Percentiles rank a stretch among this genome's conserved stretches.
Evolutionary conservation across 2,329 filamentous ascomycete species (phyloP).

Genomic region (Tolypocladium cylindrosporum): DNA sequence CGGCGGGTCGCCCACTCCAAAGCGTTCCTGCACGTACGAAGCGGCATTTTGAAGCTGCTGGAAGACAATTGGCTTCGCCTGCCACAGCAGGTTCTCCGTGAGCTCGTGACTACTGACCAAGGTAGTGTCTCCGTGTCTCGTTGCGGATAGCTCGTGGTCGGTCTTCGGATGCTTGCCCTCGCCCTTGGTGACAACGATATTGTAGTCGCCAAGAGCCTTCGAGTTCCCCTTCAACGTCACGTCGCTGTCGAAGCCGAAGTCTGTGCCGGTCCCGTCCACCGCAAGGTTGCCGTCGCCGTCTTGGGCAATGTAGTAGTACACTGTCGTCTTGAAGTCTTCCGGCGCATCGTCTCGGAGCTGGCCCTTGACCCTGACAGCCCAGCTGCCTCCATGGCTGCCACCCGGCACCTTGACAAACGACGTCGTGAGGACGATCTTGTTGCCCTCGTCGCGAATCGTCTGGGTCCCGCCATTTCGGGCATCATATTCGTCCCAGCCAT

Average conservation of each 20-base stretch:
- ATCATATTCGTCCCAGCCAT: conserved; percentile 98
- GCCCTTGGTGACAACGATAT: conserved; percentile 66
- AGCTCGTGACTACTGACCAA: conserved; percentile 62
- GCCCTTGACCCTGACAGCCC: conserved; percentile 83
- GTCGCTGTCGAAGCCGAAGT: conserved; percentile 43
- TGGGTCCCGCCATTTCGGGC: conserved; percentile 78
- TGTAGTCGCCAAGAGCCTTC: conserved; percentile 66
- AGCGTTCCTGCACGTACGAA: conserved; percentile 36
- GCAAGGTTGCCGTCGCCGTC: conserved; percentile 63
- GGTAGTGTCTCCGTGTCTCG: conserved; percentile 66
- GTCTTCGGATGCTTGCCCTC: conserved; percentile 49
- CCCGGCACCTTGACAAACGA: conserved; percentile 90
- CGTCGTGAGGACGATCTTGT: conserved; percentile 82
- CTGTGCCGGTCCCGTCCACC: conserved; percentile 41
- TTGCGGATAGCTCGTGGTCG: conserved; percentile 54
- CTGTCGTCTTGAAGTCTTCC: conserved; percentile 58
- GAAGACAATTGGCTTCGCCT: conserved; percentile 59
- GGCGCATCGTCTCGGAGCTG: conserved; percentile 61
- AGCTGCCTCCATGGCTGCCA: conserved; percentile 76
- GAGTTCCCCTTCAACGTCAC: conserved; percentile 65
- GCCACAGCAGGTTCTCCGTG: conserved; percentile 67
- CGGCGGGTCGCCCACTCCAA: conserved; percentile 56
- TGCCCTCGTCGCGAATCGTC: conserved; percentile 81
- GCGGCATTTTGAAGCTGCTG: conserved; percentile 42
- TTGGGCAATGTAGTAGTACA: conserved; percentile 74